Percentiles rank a stretch among this genome's conserved stretches.
phyloP scores from a whole-genome alignment of 257 asterid species.

The Paulownia fortunei region DNA sequence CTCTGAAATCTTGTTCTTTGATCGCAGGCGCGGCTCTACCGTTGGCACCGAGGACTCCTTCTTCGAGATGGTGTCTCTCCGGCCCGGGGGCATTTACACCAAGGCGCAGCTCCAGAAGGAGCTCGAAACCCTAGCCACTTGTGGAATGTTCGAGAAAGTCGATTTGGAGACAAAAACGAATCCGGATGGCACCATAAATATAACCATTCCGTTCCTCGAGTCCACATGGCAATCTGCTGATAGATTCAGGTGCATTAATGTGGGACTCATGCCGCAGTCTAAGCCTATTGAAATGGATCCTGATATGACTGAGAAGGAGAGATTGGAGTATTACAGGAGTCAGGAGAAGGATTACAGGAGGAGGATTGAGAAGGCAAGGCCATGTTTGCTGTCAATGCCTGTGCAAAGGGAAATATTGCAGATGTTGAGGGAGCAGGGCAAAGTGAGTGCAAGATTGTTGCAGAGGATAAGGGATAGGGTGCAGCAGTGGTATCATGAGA shows the following conservation, averaged over 20 bases:
- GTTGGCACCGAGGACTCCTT: constrained; percentile 89
- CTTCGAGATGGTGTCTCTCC: constrained; percentile 90
- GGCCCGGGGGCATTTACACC: constrained; percentile 89
- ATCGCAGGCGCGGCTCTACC: constrained; percentile 59
- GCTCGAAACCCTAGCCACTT: constrained; percentile 82
- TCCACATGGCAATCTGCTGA: constrained; percentile 92
- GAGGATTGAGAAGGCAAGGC: constrained; percentile 80
- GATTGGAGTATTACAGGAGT: constrained; percentile 59
- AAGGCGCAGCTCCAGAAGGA: constrained; percentile 88
- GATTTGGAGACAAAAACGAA: constrained; percentile 83
- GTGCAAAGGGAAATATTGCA: constrained; percentile 75
- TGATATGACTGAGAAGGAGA: constrained; percentile 95
- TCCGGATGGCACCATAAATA: constrained; percentile 77
- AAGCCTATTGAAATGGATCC: constrained; percentile 94
- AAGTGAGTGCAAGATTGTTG: constrained; percentile 88
- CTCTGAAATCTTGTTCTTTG: constrained; percentile 79
- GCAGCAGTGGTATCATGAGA: constrained; percentile 96
- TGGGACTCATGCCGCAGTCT: constrained; percentile 84
- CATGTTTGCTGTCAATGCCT: constrained; percentile 77
- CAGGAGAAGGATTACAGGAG: constrained; percentile 82
- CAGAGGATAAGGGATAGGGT: constrained; percentile 95
- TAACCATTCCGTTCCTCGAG: constrained; percentile 78
- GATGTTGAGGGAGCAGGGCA: constrained; percentile 76
- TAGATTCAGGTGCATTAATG: constrained; percentile 86
- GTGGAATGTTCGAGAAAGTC: constrained; percentile 96